These are phyloP conservation scores for Bombardia bombarda DNA, from an alignment of 495 filamentous ascomycete species.

Conservation along the genomic window DNA sequence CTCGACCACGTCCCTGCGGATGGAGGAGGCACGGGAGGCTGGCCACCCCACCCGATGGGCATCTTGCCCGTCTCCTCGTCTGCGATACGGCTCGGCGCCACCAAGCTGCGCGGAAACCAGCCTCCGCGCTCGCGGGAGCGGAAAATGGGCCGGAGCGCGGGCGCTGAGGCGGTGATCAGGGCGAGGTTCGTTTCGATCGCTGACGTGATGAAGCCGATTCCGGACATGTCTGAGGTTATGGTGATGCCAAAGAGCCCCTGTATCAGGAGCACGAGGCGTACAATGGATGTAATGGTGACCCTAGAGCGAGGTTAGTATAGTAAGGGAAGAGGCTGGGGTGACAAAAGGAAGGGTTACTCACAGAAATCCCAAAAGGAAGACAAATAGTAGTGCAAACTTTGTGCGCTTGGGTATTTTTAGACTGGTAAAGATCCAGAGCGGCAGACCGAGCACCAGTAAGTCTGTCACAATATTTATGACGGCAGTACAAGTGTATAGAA, in stretches of 20 bases:
- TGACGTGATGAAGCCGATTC: conserved; percentile 43
- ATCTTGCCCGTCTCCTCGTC: conserved; percentile 16
- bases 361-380: conserved; percentile 45
- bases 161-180: conserved; percentile 42
- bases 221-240: conserved; percentile 21
- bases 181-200: conserved; percentile 49
- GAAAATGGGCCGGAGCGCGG: conserved; percentile 34
- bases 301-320: too few species aligned
- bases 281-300: conserved; percentile 42
- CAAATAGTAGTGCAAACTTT: conserved; percentile 40
- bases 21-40: too few species aligned
- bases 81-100: conserved; percentile 8
- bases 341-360: conserved; percentile 24
- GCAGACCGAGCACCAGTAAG: conserved; percentile 39
- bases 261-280: conserved; percentile 30
- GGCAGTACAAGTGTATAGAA: conserved; percentile 38
- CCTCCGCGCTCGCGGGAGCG: conserved; percentile 22
- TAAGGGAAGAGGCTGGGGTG: too few species aligned
- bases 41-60: conserved; percentile 16
- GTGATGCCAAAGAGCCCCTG: conserved; percentile 27
- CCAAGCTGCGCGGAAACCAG: conserved; percentile 29
- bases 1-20: neutral
- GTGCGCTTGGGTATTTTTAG: conserved; percentile 37
- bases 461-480: conserved; percentile 45
- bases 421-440: conserved; percentile 39